These are phyloP conservation scores for Ploettnerulaceae sp. DNA, from an alignment of 2,329 filamentous ascomycete genomes.

Conservation along the genomic window DNA sequence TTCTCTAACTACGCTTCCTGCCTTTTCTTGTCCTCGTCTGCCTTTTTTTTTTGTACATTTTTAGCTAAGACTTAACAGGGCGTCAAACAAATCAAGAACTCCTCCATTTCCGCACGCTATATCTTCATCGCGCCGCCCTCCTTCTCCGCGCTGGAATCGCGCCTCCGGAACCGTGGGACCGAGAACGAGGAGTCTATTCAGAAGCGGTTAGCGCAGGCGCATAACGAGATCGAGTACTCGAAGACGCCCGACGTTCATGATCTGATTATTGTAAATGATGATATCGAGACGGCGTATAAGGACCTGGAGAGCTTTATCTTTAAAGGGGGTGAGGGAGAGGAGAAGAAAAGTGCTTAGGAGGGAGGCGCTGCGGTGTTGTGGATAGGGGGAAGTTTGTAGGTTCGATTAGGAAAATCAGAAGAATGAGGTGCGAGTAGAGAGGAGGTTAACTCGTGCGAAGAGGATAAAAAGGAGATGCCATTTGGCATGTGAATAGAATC, in stretches of 20 bases:
- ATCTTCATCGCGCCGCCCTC: slow-evolving; percentile 81
- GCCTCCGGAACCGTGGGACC: slow-evolving; percentile 71
- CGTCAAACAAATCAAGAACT: slow-evolving; percentile 86
- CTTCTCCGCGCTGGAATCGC: slow-evolving; percentile 65
- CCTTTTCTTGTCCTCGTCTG: not conserved
- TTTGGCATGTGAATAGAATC: no score
- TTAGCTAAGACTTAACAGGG: slow-evolving; percentile 46
- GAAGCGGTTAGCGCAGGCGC: slow-evolving; percentile 66
- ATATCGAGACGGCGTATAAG: slow-evolving; percentile 52
- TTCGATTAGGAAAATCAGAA: not conserved
- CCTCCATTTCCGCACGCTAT: slow-evolving; percentile 69
- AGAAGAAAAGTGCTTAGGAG: slow-evolving; percentile 17
- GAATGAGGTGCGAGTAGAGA: not conserved
- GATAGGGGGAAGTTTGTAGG: slow-evolving; percentile 9
- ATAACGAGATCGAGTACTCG: slow-evolving; percentile 68
- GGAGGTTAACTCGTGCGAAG: no score
- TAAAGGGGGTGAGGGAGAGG: slow-evolving; percentile 4
- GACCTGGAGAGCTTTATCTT: slow-evolving; percentile 50
- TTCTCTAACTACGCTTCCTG: not conserved
- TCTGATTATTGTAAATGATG: slow-evolving; percentile 61
- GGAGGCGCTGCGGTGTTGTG: no score
- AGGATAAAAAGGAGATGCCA: no score
- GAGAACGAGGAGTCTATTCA: slow-evolving; percentile 68
- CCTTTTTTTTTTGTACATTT: not conserved
- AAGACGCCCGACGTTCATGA: slow-evolving; percentile 63